Base-by-base conservation (phyloP, 306 rosid species). In the Vachellia pachyceras region DNA sequence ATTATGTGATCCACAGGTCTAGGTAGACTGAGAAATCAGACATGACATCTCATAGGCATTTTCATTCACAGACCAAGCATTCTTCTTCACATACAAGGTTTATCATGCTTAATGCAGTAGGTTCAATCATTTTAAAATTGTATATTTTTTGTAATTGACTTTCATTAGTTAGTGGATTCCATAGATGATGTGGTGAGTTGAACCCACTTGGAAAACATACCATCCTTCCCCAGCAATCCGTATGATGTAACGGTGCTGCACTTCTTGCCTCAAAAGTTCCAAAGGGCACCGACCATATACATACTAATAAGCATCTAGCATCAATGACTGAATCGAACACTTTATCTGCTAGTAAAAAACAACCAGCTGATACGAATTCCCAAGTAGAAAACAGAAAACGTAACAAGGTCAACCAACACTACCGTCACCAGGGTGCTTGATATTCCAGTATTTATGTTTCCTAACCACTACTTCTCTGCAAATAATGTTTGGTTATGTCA, bases 1-100 rank as follows among this genome's bases (percentile, higher is more conserved):
- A 12, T 52, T 33, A 20, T 17, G 87, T 67, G 89, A 89, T 86
- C 87, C 90, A 82, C 45, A 67, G 52, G 36, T 84, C 76, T 78
- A 79, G 67, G 44, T 67, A 64, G 73, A 69, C 20, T 40, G 8
- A 41, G 64, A 69, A 73, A 68, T 37, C 54, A 72, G 41, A 45
- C 22, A 82, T 22, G 40, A 66, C 49, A 64, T 40, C 60, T 11
- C n/a, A 64, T 36, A 20, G 57, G 15, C 84, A 79, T 41, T 45
- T 41, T 55, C 35, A 73, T 58, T 80, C 78, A 68, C 41, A 70
- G 15, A 65, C 50, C 15, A 60, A 23, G 68, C 68, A 61, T 61
- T 61, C 68, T 29, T 61, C n/a, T 25, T 23, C 36, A 60, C 66
- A 36, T 61, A 3, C 29, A 25, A 4, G 14, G 67, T 33, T 13